Base-by-base conservation (phyloP, 768 basidiomycete species). In the Erythrobasidium yunnanense region DNA sequence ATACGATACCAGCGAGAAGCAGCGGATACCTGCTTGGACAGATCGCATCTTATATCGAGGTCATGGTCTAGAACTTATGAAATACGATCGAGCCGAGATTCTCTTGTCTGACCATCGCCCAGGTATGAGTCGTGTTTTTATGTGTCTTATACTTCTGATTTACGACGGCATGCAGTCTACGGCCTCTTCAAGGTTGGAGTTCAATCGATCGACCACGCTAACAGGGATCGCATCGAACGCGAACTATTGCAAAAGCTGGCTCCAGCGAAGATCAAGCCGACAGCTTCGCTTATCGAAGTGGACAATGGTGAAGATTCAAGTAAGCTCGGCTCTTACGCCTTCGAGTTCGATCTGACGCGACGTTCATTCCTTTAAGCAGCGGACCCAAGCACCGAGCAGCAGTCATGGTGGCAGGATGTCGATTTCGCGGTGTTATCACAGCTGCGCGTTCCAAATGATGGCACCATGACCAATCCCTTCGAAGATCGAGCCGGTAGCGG, bases 21-120 rank as follows among this genome's bases (percentile, higher is more conserved):
- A 85, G 82, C 83, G 95, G 25, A 86, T 95, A 73, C 95, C 95
- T 4, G 90, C 93, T 18, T 97, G 92, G 92, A 97, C 93, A 90
- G 95, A 99, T 79, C 88, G 95, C n/a, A 84, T 99, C 6, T 75
- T 99, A 66, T 92, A 86, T 78, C 83, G 83, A 68, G 93, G 93
- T 8, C 73, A 73, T 33, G 78, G 79, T 70, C 79, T 96, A 25
- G 85, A 90, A 68, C 79, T 91, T 50, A 79, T 82, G 0, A 81
- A 84, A 7, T 99, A 99, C 75, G 84, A 85, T 20, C 81, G 90
- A 66, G 86, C 88, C 5, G 89, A 93, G 70, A 77, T 99, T 65
- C 81, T 80, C 72, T 84, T 87, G n/a, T 99, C 95, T 4, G 95
- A 99, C 78, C 95, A 99, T 74, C 85, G 87, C 73, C 95, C 95